These are phyloP conservation scores for Euphorbia peplus DNA, from an alignment of 345 rosid genomes.

Conservation along the genomic window DNA sequence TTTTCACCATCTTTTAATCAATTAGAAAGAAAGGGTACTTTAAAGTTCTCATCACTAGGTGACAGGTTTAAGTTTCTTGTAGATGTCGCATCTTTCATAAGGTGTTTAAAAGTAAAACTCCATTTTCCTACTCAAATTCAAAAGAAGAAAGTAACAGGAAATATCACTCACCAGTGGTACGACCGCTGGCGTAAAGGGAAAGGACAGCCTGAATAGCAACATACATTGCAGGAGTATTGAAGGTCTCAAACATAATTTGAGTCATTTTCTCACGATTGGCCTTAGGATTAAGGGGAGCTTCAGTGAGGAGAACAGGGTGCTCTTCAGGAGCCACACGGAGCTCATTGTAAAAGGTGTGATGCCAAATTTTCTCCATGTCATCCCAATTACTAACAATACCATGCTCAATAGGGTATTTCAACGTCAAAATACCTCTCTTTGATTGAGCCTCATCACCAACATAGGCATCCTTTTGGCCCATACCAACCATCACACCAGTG, in stretches of 20 bases:
- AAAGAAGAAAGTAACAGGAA: background rate
- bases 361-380: constrained; percentile 68
- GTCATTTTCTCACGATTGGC: constrained; percentile 83
- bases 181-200: constrained; percentile 74
- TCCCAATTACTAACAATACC: constrained; percentile 67
- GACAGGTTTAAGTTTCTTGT: background rate
- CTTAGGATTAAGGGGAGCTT: constrained; percentile 76
- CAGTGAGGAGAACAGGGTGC: constrained; percentile 71
- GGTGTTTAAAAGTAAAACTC: background rate
- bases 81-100: background rate
- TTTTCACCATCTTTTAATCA: background rate
- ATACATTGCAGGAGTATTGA: constrained; percentile 60
- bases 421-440: constrained; percentile 60
- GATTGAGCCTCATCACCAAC: constrained; percentile 76
- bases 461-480: constrained; percentile 64
- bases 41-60: background rate
- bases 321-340: constrained; percentile 79
- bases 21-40: background rate
- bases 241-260: constrained; percentile 58
- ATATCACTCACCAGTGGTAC: constrained; percentile 56
- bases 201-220: constrained; percentile 64
- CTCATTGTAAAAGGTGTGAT: constrained; percentile 57
- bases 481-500: constrained; percentile 62
- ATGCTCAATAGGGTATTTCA: constrained; percentile 63
- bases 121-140: background rate